Percentiles rank a stretch among this genome's conserved stretches.
phyloP scores from a whole-genome alignment of 2,329 filamentous ascomycete species.

The Phialophora tarda region DNA sequence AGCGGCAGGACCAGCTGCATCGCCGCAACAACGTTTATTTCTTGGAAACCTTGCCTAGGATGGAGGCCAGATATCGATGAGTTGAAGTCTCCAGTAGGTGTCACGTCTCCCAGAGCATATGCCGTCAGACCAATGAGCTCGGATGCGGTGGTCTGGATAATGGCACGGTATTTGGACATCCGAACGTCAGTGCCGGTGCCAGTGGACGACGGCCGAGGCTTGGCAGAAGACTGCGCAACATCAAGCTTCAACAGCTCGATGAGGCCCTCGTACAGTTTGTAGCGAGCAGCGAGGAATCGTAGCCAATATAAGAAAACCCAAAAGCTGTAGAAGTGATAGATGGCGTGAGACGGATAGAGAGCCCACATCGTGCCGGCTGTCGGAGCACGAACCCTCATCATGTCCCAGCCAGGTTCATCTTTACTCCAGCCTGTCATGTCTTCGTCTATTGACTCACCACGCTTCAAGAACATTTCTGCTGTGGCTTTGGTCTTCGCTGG shows the following conservation, averaged over 20 bases:
- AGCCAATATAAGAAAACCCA: conserved; percentile 39
- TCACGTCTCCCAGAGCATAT: conserved; percentile 38
- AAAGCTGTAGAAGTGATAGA: conserved; percentile 36
- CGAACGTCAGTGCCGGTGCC: conserved; percentile 13
- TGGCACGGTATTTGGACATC: conserved; percentile 28
- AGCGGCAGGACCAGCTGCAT: conserved; percentile 40
- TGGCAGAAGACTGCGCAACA: background rate
- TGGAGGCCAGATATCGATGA: conserved; percentile 29
- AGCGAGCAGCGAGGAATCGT: conserved; percentile 37
- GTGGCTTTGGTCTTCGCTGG: background rate
- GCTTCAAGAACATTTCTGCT: conserved; percentile 22
- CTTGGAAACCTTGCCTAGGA: conserved; percentile 28
- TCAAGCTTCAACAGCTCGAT: conserved; percentile 33
- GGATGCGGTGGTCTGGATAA: conserved; percentile 31
- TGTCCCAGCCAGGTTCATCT: conserved; percentile 37
- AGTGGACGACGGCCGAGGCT: background rate
- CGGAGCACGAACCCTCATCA: conserved; percentile 31
- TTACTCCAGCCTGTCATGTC: conserved; percentile 37
- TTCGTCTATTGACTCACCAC: conserved; percentile 32
- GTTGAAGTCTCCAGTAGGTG: conserved; percentile 31
- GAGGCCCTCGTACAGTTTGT: conserved; percentile 38
- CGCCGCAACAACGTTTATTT: conserved; percentile 38
- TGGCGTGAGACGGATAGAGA: conserved; percentile 36
- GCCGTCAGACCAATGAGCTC: conserved; percentile 38
- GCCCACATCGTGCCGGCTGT: conserved; percentile 37